Conservation (phyloP, 768 basidiomycete species). For the Macrolepiota dolichaula region DNA sequence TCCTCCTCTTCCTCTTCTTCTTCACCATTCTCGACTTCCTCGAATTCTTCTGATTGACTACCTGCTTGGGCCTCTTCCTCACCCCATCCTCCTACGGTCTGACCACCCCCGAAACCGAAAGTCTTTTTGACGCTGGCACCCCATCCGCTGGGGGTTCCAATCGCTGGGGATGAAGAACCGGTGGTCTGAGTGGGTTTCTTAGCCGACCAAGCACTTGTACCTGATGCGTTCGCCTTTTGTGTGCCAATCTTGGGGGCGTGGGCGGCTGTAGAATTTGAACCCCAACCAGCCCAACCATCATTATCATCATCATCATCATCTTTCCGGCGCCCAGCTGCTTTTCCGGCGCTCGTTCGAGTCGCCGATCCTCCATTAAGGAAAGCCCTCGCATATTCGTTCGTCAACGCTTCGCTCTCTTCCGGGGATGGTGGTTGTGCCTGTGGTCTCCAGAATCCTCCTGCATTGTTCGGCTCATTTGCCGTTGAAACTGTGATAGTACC, state of each 20-base stretch:
- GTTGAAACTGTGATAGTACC: constrained; percentile 3
- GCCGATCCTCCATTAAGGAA: background rate
- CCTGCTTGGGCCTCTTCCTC: background rate
- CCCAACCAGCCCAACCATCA: constrained; percentile 10
- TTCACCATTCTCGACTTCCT: background rate
- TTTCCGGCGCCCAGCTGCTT: background rate
- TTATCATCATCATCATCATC: background rate
- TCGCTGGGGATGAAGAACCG: constrained; percentile 2
- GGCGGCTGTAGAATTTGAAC: background rate
- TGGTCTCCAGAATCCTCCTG: constrained; percentile 3
- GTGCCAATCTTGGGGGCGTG: background rate
- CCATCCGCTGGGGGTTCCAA: background rate
- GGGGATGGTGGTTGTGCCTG: constrained; percentile 5
- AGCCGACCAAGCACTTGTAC: constrained; percentile 19
- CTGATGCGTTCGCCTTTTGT: background rate
- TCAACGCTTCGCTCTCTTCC: constrained; percentile 3
- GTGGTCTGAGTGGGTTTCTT: constrained; percentile 16
- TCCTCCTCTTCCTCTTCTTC: constrained; percentile 7
- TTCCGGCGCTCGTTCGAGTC: background rate
- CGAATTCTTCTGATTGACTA: background rate
- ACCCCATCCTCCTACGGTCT: background rate
- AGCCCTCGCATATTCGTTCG: constrained; percentile 1
- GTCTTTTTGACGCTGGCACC: constrained; percentile 7
- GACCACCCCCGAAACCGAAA: background rate
- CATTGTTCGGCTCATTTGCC: background rate